Evolutionary conservation across 371 early-diverging fungal species (phyloP).

Genomic region (Actinomucor elegans): DNA sequence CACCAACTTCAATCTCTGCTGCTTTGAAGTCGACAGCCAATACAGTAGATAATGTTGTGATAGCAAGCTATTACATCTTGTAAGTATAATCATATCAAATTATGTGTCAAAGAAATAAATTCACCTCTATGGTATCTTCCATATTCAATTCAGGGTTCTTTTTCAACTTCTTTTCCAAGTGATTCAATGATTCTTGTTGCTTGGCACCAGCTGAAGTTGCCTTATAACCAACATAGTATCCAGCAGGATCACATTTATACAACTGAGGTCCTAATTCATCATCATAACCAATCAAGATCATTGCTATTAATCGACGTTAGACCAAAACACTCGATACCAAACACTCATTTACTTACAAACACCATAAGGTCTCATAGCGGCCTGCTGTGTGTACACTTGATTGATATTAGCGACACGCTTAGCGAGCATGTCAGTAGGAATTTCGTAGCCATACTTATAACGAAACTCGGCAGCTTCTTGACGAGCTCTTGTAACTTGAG

Average conservation of each 20-base stretch:
- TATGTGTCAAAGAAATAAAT: background rate
- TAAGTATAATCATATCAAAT: background rate
- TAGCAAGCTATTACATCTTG: slow-evolving; percentile 69
- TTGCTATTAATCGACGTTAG: slow-evolving; percentile 77
- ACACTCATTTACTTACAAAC: slow-evolving; percentile 73
- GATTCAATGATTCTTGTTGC: slow-evolving; percentile 94
- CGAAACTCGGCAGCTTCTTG: slow-evolving; percentile 97
- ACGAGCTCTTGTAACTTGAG: slow-evolving; percentile 91
- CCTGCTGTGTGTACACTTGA: slow-evolving; percentile 99
- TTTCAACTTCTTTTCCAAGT: slow-evolving; percentile 97
- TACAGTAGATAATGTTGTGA: slow-evolving; percentile 90
- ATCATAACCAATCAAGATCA: slow-evolving; percentile 95
- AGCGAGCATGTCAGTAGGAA: slow-evolving; percentile 94
- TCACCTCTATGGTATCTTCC: slow-evolving; percentile 93
- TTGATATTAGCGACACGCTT: slow-evolving; percentile 97
- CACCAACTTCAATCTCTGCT: slow-evolving; percentile 90
- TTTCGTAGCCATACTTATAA: slow-evolving; percentile 98
- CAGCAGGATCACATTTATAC: slow-evolving; percentile 98
- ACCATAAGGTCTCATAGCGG: slow-evolving; percentile 97
- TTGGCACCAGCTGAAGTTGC: slow-evolving; percentile 98
- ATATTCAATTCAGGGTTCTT: slow-evolving; percentile 75
- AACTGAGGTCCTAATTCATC: slow-evolving; percentile 95
- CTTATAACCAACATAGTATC: slow-evolving; percentile 95
- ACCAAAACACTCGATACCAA: too few species aligned
- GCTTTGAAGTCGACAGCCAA: slow-evolving; percentile 94